Conservation (phyloP, 2,329 filamentous ascomycete species). For the Ambrosiella xylebori region DNA sequence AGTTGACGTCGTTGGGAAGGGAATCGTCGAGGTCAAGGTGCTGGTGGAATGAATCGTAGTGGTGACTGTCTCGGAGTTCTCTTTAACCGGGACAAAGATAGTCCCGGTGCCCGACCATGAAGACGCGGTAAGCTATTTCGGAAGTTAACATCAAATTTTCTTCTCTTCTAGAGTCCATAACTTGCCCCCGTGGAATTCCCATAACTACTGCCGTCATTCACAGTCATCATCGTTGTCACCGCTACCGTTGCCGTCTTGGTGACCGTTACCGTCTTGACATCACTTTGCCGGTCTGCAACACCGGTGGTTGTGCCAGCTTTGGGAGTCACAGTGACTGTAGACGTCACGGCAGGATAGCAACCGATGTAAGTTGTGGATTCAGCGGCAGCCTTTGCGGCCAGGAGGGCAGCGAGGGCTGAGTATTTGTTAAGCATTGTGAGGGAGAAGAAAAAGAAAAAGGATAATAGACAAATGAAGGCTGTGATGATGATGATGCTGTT, state of each 20-base stretch:
- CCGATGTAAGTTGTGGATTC: not conserved
- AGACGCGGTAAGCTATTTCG: not conserved
- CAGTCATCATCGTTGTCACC: not conserved
- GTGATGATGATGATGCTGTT: no score
- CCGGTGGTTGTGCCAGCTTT: not conserved
- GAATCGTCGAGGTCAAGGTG: conserved; percentile 2
- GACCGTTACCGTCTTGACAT: conserved; percentile 1
- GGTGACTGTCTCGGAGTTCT: not conserved
- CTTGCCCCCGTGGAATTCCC: not conserved
- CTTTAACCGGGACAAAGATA: not conserved
- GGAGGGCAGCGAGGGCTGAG: conserved; percentile 6
- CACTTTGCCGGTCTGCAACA: not conserved
- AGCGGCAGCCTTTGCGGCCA: conserved; percentile 4
- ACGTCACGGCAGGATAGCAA: conserved; percentile 5
- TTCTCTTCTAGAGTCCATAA: no score
- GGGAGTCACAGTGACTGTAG: conserved; percentile 1
- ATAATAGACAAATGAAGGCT: no score
- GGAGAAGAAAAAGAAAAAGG: no score
- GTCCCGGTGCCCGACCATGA: not conserved
- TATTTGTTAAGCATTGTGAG: conserved; percentile 10
- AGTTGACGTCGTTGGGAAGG: not conserved
- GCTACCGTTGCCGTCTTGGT: conserved; percentile 1
- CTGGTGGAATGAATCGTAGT: conserved; percentile 4
- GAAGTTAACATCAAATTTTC: not conserved
- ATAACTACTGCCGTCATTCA: not conserved